A percentile compares a stretch with the other conserved stretches of the same genome.
Conservation (phyloP, 495 filamentous ascomycete genomes). For the Xylaria flabelliformis region DNA sequence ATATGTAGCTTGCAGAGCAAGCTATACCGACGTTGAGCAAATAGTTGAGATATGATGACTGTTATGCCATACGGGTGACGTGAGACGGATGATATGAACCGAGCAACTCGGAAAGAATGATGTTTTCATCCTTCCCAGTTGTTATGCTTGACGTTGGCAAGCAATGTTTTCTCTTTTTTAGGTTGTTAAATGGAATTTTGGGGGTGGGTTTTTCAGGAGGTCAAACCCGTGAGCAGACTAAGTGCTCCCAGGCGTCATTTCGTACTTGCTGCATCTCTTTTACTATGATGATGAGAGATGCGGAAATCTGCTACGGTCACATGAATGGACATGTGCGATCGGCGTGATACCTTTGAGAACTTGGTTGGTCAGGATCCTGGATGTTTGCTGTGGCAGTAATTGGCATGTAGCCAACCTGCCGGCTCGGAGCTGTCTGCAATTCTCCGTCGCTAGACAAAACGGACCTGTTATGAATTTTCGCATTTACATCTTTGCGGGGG, state of each 20-base stretch:
- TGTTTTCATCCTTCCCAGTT: not conserved
- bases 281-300: slow-evolving; percentile 7
- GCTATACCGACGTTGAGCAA: not conserved
- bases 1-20: slow-evolving; percentile 20
- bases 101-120: slow-evolving; percentile 13
- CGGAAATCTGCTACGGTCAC: slow-evolving; percentile 14
- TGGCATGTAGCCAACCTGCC: slow-evolving; percentile 13
- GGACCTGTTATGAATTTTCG: slow-evolving; percentile 35
- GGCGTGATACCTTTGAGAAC: slow-evolving; percentile 17
- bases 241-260: slow-evolving; percentile 14
- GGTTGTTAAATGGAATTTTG: slow-evolving; percentile 20
- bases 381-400: slow-evolving; percentile 19
- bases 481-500: slow-evolving; percentile 38
- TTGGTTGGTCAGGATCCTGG: slow-evolving; percentile 26
- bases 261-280: slow-evolving; percentile 13
- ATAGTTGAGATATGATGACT: slow-evolving; percentile 7
- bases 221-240: slow-evolving; percentile 12
- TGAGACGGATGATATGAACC: slow-evolving; percentile 12
- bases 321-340: slow-evolving; percentile 25
- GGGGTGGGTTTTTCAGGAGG: slow-evolving; percentile 3
- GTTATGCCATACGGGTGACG: slow-evolving; percentile 9
- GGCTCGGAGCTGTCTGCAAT: slow-evolving; percentile 13
- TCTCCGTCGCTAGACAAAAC: slow-evolving; percentile 39
- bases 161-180: slow-evolving; percentile 17
- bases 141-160: not conserved